A percentile compares a stretch with the other conserved stretches of the same genome.
Conservation (phyloP, 225 moss, liverwort and hornwort species). For the Antitrichia curtipendula region DNA sequence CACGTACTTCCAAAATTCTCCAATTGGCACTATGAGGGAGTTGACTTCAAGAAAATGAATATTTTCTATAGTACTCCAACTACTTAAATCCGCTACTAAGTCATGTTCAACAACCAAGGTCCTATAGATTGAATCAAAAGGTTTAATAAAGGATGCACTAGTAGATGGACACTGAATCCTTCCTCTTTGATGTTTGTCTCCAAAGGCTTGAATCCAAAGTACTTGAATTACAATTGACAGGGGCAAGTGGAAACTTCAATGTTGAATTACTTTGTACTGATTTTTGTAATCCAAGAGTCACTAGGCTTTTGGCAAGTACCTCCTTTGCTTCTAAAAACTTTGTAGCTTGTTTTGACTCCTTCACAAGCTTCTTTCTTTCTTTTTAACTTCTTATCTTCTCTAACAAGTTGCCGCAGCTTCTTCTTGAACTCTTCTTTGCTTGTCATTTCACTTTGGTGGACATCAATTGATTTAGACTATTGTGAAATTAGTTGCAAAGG, state of each 20-base stretch:
- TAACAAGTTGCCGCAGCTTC: no score
- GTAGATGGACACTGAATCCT: neutral
- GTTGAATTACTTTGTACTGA: neutral
- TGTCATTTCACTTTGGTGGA: no score
- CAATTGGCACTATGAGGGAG: neutral
- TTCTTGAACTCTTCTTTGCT: no score
- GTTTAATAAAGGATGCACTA: neutral
- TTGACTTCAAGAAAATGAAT: neutral
- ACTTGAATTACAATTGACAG: neutral
- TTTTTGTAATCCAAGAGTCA: neutral
- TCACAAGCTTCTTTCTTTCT: no score
- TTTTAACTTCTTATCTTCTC: no score
- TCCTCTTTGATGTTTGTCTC: neutral
- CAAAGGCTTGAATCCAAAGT: neutral
- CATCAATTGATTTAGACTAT: no score
- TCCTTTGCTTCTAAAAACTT: no score
- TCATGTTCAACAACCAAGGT: neutral
- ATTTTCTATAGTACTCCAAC: rapidly evolving
- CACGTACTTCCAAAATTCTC: neutral
- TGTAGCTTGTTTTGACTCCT: no score
- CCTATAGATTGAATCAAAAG: neutral
- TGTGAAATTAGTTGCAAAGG: no score
- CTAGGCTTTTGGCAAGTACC: no score
- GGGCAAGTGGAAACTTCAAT: neutral
- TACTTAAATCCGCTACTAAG: neutral